phyloP scores from a whole-genome alignment of 768 basidiomycete species.

The Mycena kentingensis region DNA sequence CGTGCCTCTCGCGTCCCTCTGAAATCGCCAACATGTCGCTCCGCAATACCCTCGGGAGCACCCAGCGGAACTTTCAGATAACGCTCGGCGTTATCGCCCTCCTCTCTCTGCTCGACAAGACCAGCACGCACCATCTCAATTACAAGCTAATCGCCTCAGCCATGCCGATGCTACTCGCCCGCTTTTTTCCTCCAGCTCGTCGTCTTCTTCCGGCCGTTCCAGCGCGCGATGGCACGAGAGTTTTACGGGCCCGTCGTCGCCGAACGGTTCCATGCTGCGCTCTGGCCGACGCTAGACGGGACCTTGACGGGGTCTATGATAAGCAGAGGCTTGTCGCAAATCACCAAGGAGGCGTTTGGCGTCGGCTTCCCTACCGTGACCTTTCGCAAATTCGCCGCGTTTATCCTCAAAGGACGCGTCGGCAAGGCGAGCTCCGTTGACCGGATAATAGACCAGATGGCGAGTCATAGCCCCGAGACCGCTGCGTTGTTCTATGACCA shows the following conservation, averaged over 20 bases:
- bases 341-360: not conserved
- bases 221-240: not conserved
- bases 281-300: not conserved
- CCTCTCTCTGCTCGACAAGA: conserved; percentile 4
- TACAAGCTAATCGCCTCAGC: not conserved
- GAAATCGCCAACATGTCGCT: conserved; percentile 1
- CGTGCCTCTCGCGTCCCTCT: not conserved
- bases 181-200: conserved; percentile 2
- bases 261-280: not conserved
- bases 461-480: not conserved
- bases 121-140: not conserved
- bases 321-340: not conserved
- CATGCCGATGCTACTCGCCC: not conserved
- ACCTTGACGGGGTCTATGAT: not conserved
- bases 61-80: conserved; percentile 8
- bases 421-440: not conserved
- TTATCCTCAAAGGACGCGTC: not conserved
- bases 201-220: conserved; percentile 7
- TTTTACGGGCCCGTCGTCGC: conserved; percentile 1
- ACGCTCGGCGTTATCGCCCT: not conserved
- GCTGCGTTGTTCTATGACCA: not conserved
- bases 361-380: not conserved
- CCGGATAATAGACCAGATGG: not conserved
- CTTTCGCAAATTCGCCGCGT: not conserved
- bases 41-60: conserved; percentile 1